Conservation (phyloP, 257 asterid species). For the Solanum sitiens region DNA sequence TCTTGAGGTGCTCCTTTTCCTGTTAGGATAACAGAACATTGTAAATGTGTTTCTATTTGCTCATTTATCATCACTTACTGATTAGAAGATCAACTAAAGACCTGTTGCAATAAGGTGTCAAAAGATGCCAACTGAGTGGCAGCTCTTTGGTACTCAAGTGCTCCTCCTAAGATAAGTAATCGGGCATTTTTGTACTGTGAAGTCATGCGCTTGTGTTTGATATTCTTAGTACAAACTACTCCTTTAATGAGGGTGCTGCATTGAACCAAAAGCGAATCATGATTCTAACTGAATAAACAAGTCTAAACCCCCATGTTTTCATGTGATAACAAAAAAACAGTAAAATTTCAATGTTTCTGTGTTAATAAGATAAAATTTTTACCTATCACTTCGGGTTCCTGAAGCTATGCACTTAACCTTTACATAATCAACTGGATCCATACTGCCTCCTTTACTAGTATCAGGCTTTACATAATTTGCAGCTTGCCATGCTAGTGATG, state of each 20-base stretch:
- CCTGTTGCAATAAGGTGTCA: conserved; percentile 81
- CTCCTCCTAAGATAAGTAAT: conserved; percentile 84
- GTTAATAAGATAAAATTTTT: background rate
- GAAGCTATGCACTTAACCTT: conserved; percentile 93
- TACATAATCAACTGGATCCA: conserved; percentile 90
- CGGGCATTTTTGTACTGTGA: conserved; percentile 78
- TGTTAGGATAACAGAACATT: conserved; percentile 14
- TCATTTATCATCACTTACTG: conserved; percentile 1
- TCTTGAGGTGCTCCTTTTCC: conserved; percentile 85
- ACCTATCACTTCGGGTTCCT: conserved; percentile 78
- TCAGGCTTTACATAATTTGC: conserved; percentile 86
- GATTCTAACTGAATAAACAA: background rate
- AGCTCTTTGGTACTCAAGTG: conserved; percentile 85
- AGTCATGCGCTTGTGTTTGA: conserved; percentile 93
- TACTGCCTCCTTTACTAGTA: conserved; percentile 94
- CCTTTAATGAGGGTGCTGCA: conserved; percentile 87
- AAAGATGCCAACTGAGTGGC: conserved; percentile 86
- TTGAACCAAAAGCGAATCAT: background rate
- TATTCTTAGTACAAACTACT: conserved; percentile 84
- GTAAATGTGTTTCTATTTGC: conserved; percentile 1
- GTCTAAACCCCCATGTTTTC: background rate
- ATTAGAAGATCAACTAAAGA: conserved; percentile 8
- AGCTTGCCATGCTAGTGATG: conserved; percentile 72
- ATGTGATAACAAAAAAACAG: background rate
- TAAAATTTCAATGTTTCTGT: background rate